A percentile compares a stretch with the other conserved stretches of the same genome.
Conservation (phyloP, 1,139 yeast genomes). For the Kluyveromyces marxianus region DNA sequence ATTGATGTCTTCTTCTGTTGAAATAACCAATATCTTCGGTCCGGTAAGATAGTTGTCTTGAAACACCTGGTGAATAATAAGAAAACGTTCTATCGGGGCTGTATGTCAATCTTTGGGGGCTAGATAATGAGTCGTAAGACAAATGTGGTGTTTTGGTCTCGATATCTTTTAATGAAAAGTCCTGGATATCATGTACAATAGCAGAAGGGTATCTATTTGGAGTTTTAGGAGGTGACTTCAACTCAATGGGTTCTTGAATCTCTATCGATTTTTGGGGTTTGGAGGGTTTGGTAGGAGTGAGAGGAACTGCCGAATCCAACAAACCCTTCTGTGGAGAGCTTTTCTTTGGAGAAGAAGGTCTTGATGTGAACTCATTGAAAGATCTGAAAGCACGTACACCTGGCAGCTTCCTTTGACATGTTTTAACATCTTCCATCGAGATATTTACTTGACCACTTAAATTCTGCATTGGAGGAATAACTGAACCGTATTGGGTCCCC, state of each 20-base stretch:
- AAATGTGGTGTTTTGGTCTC: neutral
- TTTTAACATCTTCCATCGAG: slow-evolving; percentile 56
- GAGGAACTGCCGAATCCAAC: neutral
- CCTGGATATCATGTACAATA: neutral
- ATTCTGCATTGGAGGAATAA: slow-evolving; percentile 55
- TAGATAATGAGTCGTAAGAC: neutral
- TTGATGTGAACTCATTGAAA: slow-evolving; percentile 13
- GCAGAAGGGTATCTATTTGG: slow-evolving; percentile 2
- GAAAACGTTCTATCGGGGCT: slow-evolving; percentile 27
- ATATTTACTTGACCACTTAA: slow-evolving; percentile 59
- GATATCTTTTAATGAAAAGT: neutral
- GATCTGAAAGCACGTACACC: slow-evolving; percentile 57
- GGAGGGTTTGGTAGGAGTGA: neutral
- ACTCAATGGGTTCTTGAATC: too few species aligned
- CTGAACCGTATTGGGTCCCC: slow-evolving; percentile 37
- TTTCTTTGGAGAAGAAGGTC: slow-evolving; percentile 1
- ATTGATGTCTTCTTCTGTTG: slow-evolving; percentile 24
- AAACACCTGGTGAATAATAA: slow-evolving; percentile 29
- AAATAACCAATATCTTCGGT: slow-evolving; percentile 24
- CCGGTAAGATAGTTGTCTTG: slow-evolving; percentile 23
- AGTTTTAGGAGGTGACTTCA: neutral
- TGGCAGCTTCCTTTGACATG: slow-evolving; percentile 49
- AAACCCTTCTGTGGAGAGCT: neutral
- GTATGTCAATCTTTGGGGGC: slow-evolving; percentile 16
- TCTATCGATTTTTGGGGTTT: neutral